Conservation (phyloP, 2,329 filamentous ascomycete species). For the Orbilia oligospora region DNA sequence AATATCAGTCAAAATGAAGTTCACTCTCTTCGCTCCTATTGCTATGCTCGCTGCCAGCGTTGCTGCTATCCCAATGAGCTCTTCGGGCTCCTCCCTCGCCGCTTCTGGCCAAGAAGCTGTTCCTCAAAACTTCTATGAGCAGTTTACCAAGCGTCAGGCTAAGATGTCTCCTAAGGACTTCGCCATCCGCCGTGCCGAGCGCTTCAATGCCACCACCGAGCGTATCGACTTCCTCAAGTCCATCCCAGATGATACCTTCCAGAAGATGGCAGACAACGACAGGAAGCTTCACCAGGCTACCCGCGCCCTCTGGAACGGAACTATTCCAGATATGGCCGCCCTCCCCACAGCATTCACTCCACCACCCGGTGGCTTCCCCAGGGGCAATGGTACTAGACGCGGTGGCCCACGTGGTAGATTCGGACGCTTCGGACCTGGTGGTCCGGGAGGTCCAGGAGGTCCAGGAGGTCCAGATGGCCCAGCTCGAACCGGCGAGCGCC, state of each 20-base stretch:
- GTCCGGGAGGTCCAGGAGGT: constrained; percentile 22
- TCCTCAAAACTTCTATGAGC: constrained; percentile 13
- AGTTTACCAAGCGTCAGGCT: constrained; percentile 17
- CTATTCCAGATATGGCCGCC: constrained; percentile 29
- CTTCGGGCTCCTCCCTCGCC: constrained; percentile 1
- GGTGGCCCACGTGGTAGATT: neutral
- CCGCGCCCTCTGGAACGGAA: constrained; percentile 67
- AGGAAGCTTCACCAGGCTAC: constrained; percentile 68
- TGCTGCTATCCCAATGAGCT: constrained; percentile 1
- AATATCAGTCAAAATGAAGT: constrained; percentile 51
- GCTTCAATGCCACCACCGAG: constrained; percentile 40
- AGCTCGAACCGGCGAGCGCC: neutral
- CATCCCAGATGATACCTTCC: constrained; percentile 33
- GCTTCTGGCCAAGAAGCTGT: constrained; percentile 13
- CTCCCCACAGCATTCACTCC: constrained; percentile 12
- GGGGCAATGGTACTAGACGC: constrained; percentile 22
- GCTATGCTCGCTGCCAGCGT: constrained; percentile 25
- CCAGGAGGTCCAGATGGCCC: constrained; percentile 11
- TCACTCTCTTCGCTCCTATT: constrained; percentile 34
- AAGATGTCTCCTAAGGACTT: constrained; percentile 36
- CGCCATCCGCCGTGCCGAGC: constrained; percentile 30
- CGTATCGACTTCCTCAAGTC: constrained; percentile 31
- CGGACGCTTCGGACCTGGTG: constrained; percentile 10
- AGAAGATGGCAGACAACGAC: constrained; percentile 66
- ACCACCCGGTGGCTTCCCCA: constrained; percentile 15